A percentile compares a stretch with the other conserved stretches of the same genome.
phyloP scores from a whole-genome alignment of 306 rosid genomes.

The Cyclanthera cordifolia region DNA sequence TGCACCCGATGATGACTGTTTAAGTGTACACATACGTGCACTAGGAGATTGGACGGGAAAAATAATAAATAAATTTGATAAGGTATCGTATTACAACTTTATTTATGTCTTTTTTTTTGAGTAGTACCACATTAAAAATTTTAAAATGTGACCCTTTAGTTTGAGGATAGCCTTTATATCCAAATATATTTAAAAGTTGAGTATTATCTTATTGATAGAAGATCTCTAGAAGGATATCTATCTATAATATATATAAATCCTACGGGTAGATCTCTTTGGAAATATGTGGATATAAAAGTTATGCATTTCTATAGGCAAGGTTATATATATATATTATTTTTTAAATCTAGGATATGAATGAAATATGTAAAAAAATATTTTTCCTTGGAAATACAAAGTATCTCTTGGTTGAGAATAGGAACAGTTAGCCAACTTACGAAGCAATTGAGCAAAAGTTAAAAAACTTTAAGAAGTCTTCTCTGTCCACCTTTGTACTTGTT shows the following conservation, averaged over 20 bases:
- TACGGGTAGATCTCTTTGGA: not conserved
- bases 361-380: too few species aligned
- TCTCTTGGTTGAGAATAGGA: too few species aligned
- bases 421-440: too few species aligned
- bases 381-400: too few species aligned
- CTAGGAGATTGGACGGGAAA: conserved; percentile 52
- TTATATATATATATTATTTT: too few species aligned
- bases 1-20: conserved; percentile 56
- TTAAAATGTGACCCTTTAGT: too few species aligned
- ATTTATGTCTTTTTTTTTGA: not conserved
- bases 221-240: not conserved
- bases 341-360: too few species aligned
- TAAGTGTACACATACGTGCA: conserved; percentile 53
- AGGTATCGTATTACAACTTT: conserved; percentile 21
- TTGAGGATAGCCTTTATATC: not conserved
- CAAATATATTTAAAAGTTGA: too few species aligned
- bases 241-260: not conserved
- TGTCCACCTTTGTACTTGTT: too few species aligned
- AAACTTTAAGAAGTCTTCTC: not conserved
- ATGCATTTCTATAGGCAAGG: too few species aligned
- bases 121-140: too few species aligned
- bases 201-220: not conserved
- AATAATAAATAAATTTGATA: conserved; percentile 29
- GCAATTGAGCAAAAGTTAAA: too few species aligned
- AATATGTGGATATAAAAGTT: not conserved